Evolutionary conservation across 495 filamentous ascomycete species (phyloP).

Genomic region (Tuber indicum): DNA sequence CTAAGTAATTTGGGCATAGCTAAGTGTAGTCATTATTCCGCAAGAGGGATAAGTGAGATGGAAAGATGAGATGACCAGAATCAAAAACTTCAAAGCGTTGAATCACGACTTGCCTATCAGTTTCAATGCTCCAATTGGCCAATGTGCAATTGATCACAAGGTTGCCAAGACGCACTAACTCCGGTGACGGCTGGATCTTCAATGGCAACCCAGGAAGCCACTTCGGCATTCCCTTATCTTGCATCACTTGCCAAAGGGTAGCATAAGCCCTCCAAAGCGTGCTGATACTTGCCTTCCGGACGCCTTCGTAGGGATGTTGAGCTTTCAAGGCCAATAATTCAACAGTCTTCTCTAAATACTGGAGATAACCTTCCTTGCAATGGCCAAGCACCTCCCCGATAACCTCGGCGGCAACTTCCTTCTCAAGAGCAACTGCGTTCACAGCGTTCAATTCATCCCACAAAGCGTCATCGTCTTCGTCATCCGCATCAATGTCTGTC

Average conservation of each 20-base stretch:
- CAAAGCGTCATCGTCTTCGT: conserved; percentile 47
- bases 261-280: conserved; percentile 91
- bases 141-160: conserved; percentile 79
- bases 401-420: conserved; percentile 94
- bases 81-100: conserved; percentile 7
- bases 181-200: conserved; percentile 64
- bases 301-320: conserved; percentile 87
- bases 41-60: conserved; percentile 22
- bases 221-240: conserved; percentile 68
- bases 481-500: conserved; percentile 60
- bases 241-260: conserved; percentile 77
- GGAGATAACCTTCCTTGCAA: conserved; percentile 66
- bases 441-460: conserved; percentile 56
- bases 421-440: conserved; percentile 84
- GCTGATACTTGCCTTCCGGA: conserved; percentile 80
- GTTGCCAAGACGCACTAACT: conserved; percentile 79
- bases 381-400: conserved; percentile 85
- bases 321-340: conserved; percentile 69
- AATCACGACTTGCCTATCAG: conserved; percentile 67
- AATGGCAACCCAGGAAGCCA: conserved; percentile 86
- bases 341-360: conserved; percentile 86
- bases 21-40: conserved; percentile 76
- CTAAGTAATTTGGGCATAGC: conserved; percentile 99
- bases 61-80: conserved; percentile 26
- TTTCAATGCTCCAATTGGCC: conserved; percentile 77